Evolutionary conservation across 768 basidiomycete species (phyloP), one percentile per base, ranked within the genome.

Genomic region (Mycena maculata): DNA sequence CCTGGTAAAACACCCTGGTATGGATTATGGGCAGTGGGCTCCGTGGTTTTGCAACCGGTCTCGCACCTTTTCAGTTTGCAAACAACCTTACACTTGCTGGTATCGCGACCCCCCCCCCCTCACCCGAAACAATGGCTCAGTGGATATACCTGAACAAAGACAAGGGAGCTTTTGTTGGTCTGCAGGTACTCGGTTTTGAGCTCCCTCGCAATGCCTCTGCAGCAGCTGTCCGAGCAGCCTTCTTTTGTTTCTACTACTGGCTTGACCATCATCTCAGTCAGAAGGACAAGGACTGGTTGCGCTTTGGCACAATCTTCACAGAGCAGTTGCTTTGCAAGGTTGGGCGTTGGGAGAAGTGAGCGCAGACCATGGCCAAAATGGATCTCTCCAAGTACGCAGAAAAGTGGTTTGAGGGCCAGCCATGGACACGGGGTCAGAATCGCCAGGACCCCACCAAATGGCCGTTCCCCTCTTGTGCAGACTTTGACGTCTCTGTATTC

Each of bases 261-360:
- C 57, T 60, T 3, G 61, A 63, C 4, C 31, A 66, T 16, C 30
- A 33, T 36, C 38, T 73, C 1, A 38, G 39, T 1, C n/a, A 9
- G 9, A 39, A 25, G 1, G 70, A 73, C 52, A 57, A 68, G 38
- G 12, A 11, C 15, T 7, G 27, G 0, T 44, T 73, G 38, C 25
- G 25, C 6, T 68, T 68, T 31, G 36, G 53, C 1, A 20, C 60
- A 0, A 73, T 71, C 18, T 71, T 70, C 47, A 45, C 42, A 1
- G 70, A 73, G 41, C 72, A 73, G 22, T 33, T 71, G 11, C 56
- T 71, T 0, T 73, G 72, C 70, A 73, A 73, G 31, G 25, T 67
- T 7, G 36, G 30, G 9, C 62, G 67, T 1, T 73, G 72, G 72
- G 36, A 60, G 36, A 22, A 67, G n/a, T 31, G 52, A 7, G 18